Percentiles rank a stretch among this genome's conserved stretches.
phyloP scores from a whole-genome alignment of 192 early-diverging fungal genomes.

The Mortierella claussenii region DNA sequence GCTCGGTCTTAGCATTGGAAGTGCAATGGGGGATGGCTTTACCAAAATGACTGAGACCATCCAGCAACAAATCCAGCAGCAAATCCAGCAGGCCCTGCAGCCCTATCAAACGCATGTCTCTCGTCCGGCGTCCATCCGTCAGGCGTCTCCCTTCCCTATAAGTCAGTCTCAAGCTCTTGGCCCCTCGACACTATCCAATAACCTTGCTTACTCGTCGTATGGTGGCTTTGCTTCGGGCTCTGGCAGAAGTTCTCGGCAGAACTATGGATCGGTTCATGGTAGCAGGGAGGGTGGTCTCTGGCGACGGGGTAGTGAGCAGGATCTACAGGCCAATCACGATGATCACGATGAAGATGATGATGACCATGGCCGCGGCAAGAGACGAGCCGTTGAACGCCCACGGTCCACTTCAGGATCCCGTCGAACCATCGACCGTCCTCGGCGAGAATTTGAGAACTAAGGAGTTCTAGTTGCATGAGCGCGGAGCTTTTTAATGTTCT shows the following conservation, averaged over 20 bases:
- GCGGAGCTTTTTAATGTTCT: conserved; percentile 1
- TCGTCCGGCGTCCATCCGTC: conserved; percentile 28
- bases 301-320: conserved; percentile 10
- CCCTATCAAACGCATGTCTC: conserved; percentile 9
- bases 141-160: conserved; percentile 10
- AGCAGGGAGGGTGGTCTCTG: conserved; percentile 10
- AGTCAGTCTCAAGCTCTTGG: conserved; percentile 5
- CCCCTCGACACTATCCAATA: neutral
- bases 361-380: conserved; percentile 29
- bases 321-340: conserved; percentile 5
- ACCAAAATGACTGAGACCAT: conserved; percentile 33
- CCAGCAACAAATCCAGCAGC: conserved; percentile 33
- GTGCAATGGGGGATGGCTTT: conserved; percentile 37
- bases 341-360: conserved; percentile 36
- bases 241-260: conserved; percentile 13
- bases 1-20: conserved; percentile 30
- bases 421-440: conserved; percentile 24
- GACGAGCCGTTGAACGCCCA: conserved; percentile 35
- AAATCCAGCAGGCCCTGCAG: conserved; percentile 18
- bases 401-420: conserved; percentile 28
- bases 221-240: conserved; percentile 10
- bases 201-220: conserved; percentile 5
- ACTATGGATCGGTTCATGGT: conserved; percentile 3
- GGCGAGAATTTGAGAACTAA: conserved; percentile 36
- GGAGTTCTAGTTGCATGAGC: neutral